Evolutionary conservation across 306 rosid species (phyloP).

Genomic region (Malus asiatica): DNA sequence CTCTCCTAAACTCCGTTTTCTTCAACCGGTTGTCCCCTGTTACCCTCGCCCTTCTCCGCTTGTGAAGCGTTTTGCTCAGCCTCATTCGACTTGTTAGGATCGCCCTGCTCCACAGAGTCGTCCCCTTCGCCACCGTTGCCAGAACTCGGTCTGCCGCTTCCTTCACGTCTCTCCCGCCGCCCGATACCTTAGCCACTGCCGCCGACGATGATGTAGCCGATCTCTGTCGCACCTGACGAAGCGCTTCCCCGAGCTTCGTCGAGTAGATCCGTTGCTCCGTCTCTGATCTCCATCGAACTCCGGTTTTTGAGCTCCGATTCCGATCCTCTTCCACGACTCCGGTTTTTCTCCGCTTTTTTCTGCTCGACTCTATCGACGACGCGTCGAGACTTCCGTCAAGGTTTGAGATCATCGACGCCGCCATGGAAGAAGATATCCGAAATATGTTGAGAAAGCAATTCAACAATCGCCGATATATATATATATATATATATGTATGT

Average conservation of each 20-base stretch:
- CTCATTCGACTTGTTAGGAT: constrained; percentile 51
- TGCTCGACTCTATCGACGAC: constrained; percentile 27
- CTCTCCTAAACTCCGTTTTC: constrained; percentile 23
- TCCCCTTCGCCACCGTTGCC: constrained; percentile 59
- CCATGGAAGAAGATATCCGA: not conserved
- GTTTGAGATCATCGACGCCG: constrained; percentile 33
- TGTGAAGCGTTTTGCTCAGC: constrained; percentile 21
- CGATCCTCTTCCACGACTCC: not conserved
- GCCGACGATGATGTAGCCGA: not conserved
- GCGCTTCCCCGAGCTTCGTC: constrained; percentile 50
- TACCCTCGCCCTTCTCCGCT: constrained; percentile 35
- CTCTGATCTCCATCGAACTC: constrained; percentile 62
- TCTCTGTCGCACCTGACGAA: constrained; percentile 32
- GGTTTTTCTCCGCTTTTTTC: constrained; percentile 46
- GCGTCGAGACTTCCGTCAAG: constrained; percentile 14
- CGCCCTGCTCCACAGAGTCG: constrained; percentile 89
- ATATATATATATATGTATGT: not conserved
- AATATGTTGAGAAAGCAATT: not conserved
- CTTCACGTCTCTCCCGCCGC: constrained; percentile 25
- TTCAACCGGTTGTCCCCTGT: constrained; percentile 24
- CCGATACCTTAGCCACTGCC: constrained; percentile 3
- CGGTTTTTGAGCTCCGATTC: constrained; percentile 3
- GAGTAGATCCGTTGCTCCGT: constrained; percentile 67
- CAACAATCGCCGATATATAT: not conserved
- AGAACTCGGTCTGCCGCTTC: constrained; percentile 69